Evolutionary conservation across 2,329 filamentous ascomycete species (phyloP), one percentile per base, ranked within the genome.

Genomic region (Tolypocladium nubicola): DNA sequence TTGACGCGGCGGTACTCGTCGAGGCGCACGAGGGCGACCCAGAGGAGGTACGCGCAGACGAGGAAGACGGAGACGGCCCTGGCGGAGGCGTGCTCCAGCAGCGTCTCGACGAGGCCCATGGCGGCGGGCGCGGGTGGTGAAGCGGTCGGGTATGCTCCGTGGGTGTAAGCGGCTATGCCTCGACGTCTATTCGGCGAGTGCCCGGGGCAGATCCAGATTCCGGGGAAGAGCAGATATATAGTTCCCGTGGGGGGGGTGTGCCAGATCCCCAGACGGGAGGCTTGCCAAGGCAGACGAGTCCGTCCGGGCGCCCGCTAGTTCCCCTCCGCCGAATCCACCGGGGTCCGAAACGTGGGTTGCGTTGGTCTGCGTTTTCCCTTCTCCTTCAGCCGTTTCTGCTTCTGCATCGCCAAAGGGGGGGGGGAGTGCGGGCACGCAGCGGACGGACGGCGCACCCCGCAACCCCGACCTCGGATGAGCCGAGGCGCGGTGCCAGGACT

Each of bases 81-180:
- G 55, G 74, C 62, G 57, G 80, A 80, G 64, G 77, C 63, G 58
- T 75, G 68, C 58, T 73, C 70, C 60, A 80, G 52, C 37, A 79
- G 57, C 39, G 71, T 63, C 63, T 83, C 81, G 54, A 84, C 67
- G 26, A 82, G 68, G 62, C 81, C 74, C 75, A 81, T 82, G 57
- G 37, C 68, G 61, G 43, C 19, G 26, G 35, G 50, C 19, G 50
- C 2, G 23, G 39, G 16, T 8, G 23, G 26, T 14, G 21, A 39
- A 5, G 33, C 41, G n/a, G 41, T 23, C 10, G 26, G 26, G 26
- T 47, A 13, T 47, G n/a, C 43, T 47, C 16, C 13, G 14, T 47
- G 3, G 2, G 45, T 35, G 47, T n/a, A 33, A 21, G 47, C 26
- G 16, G 26, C 26, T 33, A n/a, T 19, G 47, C 35, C 26, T 33